phyloP scores from a whole-genome alignment of 2,329 filamentous ascomycete species.

The Leptographium flavum region DNA sequence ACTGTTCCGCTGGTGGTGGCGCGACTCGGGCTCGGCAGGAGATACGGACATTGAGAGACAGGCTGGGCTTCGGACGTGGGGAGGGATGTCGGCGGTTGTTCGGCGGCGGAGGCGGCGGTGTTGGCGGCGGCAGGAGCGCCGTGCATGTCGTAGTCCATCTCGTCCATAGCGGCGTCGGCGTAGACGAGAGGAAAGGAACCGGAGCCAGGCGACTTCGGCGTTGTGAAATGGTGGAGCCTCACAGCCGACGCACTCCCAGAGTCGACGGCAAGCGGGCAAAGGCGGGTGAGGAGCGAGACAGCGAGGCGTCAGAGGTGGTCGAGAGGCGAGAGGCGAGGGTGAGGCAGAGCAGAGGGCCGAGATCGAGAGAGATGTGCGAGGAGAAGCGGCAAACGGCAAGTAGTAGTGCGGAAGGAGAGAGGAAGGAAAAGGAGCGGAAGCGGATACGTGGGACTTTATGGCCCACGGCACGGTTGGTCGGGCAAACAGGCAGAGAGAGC shows the following conservation, averaged over 20 bases:
- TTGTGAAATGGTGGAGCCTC: not conserved
- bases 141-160: constrained; percentile 20
- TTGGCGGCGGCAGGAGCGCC: constrained; percentile 7
- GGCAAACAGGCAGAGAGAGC: constrained; percentile 1
- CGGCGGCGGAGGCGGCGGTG: no score
- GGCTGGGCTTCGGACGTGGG: not conserved
- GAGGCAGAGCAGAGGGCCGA: not conserved
- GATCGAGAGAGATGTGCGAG: not conserved
- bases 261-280: not conserved
- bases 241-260: not conserved
- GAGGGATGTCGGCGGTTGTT: not conserved
- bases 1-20: not conserved
- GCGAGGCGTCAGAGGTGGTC: not conserved
- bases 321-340: not conserved
- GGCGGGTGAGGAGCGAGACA: not conserved
- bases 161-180: constrained; percentile 13
- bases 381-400: not conserved
- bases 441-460: not conserved
- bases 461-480: not conserved
- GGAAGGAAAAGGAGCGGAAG: not conserved
- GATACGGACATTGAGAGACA: constrained; percentile 1
- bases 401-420: not conserved
- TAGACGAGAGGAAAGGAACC: not conserved
- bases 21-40: not conserved
- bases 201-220: constrained; percentile 1